phyloP scores from a whole-genome alignment of 2,329 filamentous ascomycete species.

The Tolypocladium ovalisporum region DNA sequence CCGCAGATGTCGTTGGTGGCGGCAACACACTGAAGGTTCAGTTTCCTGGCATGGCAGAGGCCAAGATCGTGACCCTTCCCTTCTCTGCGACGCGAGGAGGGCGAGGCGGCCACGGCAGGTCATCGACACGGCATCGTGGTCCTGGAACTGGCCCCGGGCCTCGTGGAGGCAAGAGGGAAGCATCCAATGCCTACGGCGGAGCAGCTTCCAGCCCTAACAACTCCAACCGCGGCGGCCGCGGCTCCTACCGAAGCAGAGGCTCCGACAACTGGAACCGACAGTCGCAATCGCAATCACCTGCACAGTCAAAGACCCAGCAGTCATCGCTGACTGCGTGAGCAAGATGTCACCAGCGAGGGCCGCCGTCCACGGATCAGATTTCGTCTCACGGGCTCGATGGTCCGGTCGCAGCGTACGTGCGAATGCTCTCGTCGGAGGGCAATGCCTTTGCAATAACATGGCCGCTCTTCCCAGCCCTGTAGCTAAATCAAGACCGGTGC shows the following conservation, averaged over 20 bases:
- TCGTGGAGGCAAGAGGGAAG: slow-evolving; percentile 22
- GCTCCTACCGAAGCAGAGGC: slow-evolving; percentile 26
- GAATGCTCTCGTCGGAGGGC: background rate
- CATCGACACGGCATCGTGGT: slow-evolving; percentile 18
- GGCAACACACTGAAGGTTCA: slow-evolving; percentile 26
- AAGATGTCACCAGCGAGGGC: background rate
- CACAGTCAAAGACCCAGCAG: slow-evolving; percentile 9
- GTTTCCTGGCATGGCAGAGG: slow-evolving; percentile 29
- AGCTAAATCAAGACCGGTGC: background rate
- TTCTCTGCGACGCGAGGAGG: slow-evolving; percentile 20
- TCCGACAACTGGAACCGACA: slow-evolving; percentile 31
- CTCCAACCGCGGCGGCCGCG: slow-evolving; percentile 23
- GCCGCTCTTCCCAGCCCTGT: background rate
- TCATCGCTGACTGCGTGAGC: slow-evolving; percentile 15
- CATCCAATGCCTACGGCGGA: slow-evolving; percentile 15
- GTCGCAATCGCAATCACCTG: slow-evolving; percentile 3
- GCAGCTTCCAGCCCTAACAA: slow-evolving; percentile 8
- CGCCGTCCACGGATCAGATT: background rate
- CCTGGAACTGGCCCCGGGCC: slow-evolving; percentile 12
- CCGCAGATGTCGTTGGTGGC: slow-evolving; percentile 19
- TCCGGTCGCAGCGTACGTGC: background rate
- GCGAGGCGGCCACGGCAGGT: slow-evolving; percentile 13
- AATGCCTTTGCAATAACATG: background rate
- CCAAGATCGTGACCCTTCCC: slow-evolving; percentile 26
- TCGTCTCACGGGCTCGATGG: background rate